Evolutionary conservation across 371 early-diverging fungal species (phyloP).

Genomic region (Coemansia sp.): DNA sequence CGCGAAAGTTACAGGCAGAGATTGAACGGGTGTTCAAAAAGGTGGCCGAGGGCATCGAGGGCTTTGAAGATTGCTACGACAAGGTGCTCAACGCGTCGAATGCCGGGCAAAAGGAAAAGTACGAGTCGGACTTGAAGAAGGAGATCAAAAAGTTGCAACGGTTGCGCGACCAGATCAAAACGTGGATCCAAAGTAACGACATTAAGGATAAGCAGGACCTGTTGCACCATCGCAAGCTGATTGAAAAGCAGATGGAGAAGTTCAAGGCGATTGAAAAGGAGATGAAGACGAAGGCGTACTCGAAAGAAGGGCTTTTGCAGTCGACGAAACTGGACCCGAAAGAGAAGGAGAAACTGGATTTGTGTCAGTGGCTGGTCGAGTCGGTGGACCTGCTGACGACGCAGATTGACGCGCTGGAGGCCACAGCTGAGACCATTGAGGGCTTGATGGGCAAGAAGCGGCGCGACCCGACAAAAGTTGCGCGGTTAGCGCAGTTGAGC

Average conservation of each 20-base stretch:
- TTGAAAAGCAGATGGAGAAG: slow-evolving; percentile 96
- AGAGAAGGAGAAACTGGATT: slow-evolving; percentile 83
- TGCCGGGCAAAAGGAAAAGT: slow-evolving; percentile 90
- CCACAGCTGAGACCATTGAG: slow-evolving; percentile 81
- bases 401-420: slow-evolving; percentile 87
- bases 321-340: slow-evolving; percentile 86
- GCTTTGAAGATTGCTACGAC: slow-evolving; percentile 86
- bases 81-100: slow-evolving; percentile 82
- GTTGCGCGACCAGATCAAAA: slow-evolving; percentile 93
- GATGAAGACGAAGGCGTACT: slow-evolving; percentile 97
- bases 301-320: slow-evolving; percentile 87
- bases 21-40: slow-evolving; percentile 94
- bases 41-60: slow-evolving; percentile 92
- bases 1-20: slow-evolving; percentile 62
- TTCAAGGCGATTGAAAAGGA: slow-evolving; percentile 97
- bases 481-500: slow-evolving; percentile 68
- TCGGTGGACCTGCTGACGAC: slow-evolving; percentile 78
- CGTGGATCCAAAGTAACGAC: slow-evolving; percentile 87
- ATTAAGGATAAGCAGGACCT: slow-evolving; percentile 94
- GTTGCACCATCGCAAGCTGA: slow-evolving; percentile 84
- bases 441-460: slow-evolving; percentile 68
- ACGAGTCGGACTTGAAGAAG: slow-evolving; percentile 93
- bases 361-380: slow-evolving; percentile 76
- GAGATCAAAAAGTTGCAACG: slow-evolving; percentile 98
- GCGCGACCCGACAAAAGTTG: slow-evolving; percentile 69